Conservation (phyloP, 148 eudicot species). For the Nyssa sinensis region DNA sequence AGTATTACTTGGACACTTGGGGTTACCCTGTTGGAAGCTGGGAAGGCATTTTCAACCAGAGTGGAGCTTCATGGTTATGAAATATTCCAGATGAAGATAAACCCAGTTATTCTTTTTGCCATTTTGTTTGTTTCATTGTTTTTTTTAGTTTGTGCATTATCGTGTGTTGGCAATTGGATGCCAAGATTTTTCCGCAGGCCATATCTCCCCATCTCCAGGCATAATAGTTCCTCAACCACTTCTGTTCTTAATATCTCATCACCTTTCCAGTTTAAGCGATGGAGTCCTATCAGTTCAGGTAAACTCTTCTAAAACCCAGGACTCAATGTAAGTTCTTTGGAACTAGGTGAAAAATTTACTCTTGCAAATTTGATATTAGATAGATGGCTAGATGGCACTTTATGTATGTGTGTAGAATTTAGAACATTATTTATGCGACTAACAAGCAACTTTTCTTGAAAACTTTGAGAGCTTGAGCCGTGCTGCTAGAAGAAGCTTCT, state of each 20-base stretch:
- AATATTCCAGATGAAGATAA: conserved; percentile 61
- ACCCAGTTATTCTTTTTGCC: conserved; percentile 58
- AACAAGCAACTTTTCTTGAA: no score
- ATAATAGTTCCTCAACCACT: conserved; percentile 48
- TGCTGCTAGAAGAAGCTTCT: no score
- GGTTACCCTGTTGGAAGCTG: conserved; percentile 93
- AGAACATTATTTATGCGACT: no score
- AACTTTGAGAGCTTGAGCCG: no score
- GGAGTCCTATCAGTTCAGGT: conserved; percentile 87
- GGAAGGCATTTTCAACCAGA: conserved; percentile 61
- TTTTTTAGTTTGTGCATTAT: conserved; percentile 54
- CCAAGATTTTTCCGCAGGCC: conserved; percentile 59
- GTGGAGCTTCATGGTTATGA: conserved; percentile 43
- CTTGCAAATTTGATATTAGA: not conserved
- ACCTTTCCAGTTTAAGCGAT: conserved; percentile 64
- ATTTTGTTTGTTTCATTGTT: conserved; percentile 54
- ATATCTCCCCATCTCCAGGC: conserved; percentile 71
- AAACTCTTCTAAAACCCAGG: conserved; percentile 18
- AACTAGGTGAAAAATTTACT: not conserved
- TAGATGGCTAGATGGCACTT: not conserved
- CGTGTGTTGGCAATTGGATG: conserved; percentile 53
- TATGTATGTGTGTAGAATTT: no score
- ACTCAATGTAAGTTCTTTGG: not conserved
- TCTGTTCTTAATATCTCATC: conserved; percentile 62
- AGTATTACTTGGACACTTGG: conserved; percentile 98